Conservation (phyloP, 2,329 filamentous ascomycete genomes). For the Parasarocladium wereldwijsianum region DNA sequence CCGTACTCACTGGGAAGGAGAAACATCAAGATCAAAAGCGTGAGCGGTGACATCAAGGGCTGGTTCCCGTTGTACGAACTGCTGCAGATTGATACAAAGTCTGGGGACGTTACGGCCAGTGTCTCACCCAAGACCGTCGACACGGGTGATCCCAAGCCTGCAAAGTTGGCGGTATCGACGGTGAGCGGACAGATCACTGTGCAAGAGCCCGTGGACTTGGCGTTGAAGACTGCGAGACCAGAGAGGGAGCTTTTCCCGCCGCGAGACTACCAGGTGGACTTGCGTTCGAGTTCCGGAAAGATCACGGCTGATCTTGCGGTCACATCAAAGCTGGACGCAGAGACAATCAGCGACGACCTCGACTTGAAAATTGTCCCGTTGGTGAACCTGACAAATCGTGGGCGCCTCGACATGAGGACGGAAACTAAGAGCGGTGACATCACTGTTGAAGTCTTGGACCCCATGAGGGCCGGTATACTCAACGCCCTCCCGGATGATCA, state of each 20-base stretch:
- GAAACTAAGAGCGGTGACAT: conserved; percentile 28
- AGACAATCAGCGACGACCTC: conserved; percentile 25
- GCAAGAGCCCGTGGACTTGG: conserved; percentile 21
- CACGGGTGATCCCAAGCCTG: conserved; percentile 18
- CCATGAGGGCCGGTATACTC: conserved; percentile 22
- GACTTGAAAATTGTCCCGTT: conserved; percentile 28
- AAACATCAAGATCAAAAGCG: conserved; percentile 24
- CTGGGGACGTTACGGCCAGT: conserved; percentile 25
- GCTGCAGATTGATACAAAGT: conserved; percentile 27
- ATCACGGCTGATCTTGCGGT: conserved; percentile 26
- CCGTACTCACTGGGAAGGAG: conserved; percentile 28
- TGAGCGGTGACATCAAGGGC: conserved; percentile 28
- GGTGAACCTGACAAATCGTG: background rate
- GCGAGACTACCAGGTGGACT: conserved; percentile 30
- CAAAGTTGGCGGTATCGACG: conserved; percentile 24
- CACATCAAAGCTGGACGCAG: conserved; percentile 18
- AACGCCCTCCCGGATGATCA: conserved; percentile 3
- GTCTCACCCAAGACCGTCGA: conserved; percentile 26
- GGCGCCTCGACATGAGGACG: conserved; percentile 20
- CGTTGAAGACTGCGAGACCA: conserved; percentile 3
- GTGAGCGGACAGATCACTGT: conserved; percentile 28
- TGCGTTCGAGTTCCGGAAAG: conserved; percentile 28
- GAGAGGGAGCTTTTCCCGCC: conserved; percentile 21
- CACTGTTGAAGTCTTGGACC: conserved; percentile 24
- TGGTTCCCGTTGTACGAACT: conserved; percentile 36